Conservation (phyloP, 148 eudicot genomes). For the Chenopodium berlandieri region DNA sequence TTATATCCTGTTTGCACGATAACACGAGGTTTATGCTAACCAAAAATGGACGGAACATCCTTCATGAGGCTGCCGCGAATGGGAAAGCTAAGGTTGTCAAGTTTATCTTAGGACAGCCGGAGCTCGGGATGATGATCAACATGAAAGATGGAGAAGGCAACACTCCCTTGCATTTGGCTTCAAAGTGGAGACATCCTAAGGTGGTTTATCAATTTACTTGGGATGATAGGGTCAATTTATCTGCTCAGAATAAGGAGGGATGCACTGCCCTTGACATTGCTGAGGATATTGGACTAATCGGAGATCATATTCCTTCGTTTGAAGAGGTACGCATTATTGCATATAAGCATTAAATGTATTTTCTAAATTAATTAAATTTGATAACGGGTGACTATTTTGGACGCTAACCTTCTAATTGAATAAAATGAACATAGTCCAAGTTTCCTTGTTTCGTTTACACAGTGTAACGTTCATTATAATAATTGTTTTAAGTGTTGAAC, state of each 20-base stretch:
- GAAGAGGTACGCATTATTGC: slow-evolving; percentile 21
- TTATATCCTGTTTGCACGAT: not conserved
- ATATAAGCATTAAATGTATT: too few relatives aligned
- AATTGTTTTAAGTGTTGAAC: too few relatives aligned
- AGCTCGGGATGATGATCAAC: slow-evolving; percentile 14
- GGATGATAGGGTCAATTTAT: slow-evolving; percentile 11
- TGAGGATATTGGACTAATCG: not conserved
- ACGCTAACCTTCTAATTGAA: too few relatives aligned
- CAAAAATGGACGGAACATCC: slow-evolving; percentile 26
- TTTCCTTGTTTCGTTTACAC: too few relatives aligned
- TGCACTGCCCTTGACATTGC: slow-evolving; percentile 35
- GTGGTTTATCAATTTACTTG: slow-evolving; percentile 27
- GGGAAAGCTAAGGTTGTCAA: slow-evolving; percentile 22
- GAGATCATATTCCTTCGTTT: slow-evolving; percentile 18
- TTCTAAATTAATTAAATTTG: too few relatives aligned
- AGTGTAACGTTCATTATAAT: too few relatives aligned
- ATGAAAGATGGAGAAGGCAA: slow-evolving; percentile 32
- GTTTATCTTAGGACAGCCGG: not conserved
- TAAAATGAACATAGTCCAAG: too few relatives aligned
- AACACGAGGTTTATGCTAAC: slow-evolving; percentile 3
- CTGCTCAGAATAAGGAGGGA: slow-evolving; percentile 6
- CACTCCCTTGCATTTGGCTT: slow-evolving; percentile 40
- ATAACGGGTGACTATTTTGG: too few relatives aligned
- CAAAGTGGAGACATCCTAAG: slow-evolving; percentile 19
- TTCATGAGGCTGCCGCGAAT: slow-evolving; percentile 31